Evolutionary conservation across 164 flowering plant genomes (phyloP).

Genomic region (Euptelea pleiosperma): DNA sequence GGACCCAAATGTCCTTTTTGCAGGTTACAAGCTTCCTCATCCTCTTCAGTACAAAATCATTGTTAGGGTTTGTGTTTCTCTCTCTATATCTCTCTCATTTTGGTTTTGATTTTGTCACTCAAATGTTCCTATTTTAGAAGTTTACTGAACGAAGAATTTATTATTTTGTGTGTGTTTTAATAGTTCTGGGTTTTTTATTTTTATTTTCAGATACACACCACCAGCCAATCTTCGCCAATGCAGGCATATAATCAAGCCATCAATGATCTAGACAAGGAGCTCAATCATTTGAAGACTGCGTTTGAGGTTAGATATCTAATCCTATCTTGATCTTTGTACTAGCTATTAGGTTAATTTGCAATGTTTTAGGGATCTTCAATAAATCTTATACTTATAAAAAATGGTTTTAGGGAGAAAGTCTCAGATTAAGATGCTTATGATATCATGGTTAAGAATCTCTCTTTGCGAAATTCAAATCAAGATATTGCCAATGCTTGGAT

Average conservation of each 20-base stretch:
- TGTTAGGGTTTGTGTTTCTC: slow-evolving; percentile 62
- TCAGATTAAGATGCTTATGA: too few relatives aligned
- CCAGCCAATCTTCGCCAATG: slow-evolving; percentile 97
- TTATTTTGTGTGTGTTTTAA: too few relatives aligned
- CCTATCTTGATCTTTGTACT: not conserved
- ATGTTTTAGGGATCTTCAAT: too few relatives aligned
- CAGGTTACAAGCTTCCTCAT: slow-evolving; percentile 98
- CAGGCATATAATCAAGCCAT: slow-evolving; percentile 98
- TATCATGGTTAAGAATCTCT: too few relatives aligned
- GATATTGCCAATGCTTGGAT: too few relatives aligned
- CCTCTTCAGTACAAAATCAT: slow-evolving; percentile 96
- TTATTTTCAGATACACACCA: slow-evolving; percentile 73
- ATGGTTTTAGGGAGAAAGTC: too few relatives aligned
- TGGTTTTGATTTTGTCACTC: not conserved
- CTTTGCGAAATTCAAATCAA: too few relatives aligned
- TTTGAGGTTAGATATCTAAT: slow-evolving; percentile 57
- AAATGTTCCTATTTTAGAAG: too few relatives aligned
- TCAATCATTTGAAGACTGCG: slow-evolving; percentile 63
- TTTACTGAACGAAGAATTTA: too few relatives aligned
- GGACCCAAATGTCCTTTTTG: slow-evolving; percentile 82
- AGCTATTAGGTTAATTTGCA: not conserved
- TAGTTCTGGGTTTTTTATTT: too few relatives aligned
- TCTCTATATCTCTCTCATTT: not conserved
- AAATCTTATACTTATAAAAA: too few relatives aligned
- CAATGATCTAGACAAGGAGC: slow-evolving; percentile 93